Evolutionary conservation across 345 rosid genomes (phyloP).

Genomic region (Populus pruinosa): DNA sequence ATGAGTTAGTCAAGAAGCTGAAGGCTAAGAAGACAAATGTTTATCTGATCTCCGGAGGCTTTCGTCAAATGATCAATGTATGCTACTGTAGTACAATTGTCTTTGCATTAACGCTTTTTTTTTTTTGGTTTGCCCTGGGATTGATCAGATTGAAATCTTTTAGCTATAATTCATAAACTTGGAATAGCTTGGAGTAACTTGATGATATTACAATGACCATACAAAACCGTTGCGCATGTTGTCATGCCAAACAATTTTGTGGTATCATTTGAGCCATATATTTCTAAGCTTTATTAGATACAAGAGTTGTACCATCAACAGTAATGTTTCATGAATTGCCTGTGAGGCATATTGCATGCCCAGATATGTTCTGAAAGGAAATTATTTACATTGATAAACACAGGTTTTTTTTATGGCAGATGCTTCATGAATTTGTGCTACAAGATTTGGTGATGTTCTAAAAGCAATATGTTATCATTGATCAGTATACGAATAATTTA

Average conservation of each 20-base stretch:
- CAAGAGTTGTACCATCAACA: too few species aligned
- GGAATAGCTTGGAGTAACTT: background rate
- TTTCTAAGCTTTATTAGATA: too few species aligned
- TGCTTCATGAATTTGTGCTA: background rate
- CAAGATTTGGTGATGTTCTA: background rate
- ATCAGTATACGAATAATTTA: background rate
- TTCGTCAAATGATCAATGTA: conserved; percentile 97
- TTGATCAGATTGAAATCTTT: background rate
- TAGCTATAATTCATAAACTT: background rate
- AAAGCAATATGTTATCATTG: background rate
- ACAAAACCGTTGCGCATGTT: background rate
- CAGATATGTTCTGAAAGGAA: background rate
- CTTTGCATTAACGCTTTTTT: conserved; percentile 3
- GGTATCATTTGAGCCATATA: background rate
- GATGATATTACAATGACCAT: background rate
- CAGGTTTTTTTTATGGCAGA: background rate
- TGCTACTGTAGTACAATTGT: conserved; percentile 15
- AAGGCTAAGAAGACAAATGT: conserved; percentile 58
- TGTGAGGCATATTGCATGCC: background rate
- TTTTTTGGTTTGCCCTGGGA: background rate
- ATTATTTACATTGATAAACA: background rate
- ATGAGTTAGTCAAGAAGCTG: conserved; percentile 68
- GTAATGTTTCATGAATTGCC: background rate
- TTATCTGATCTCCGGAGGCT: conserved; percentile 91
- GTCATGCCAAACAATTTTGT: background rate